Base-by-base conservation (phyloP, 1,284 basidiomycete species). In the Melampsora larici-populina region DNA sequence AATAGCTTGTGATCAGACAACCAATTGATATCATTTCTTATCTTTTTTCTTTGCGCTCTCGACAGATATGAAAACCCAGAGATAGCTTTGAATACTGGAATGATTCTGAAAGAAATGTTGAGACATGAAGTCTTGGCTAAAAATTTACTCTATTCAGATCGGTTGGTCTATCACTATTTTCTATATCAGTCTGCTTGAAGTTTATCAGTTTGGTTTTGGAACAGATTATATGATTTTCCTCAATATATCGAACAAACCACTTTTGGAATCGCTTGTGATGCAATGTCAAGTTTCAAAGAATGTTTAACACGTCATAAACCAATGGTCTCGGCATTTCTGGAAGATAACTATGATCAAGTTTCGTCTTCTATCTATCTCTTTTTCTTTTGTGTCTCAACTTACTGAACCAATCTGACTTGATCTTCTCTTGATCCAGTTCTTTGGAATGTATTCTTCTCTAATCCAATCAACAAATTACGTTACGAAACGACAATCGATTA, bases 401-500 rank as follows among this genome's bases (percentile, higher is more conserved):
- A n/a, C n/a, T 78, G 21, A 77, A 46, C 24, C 43, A 33, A 40
- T 21, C 48, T 55, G 36, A 64, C 31, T n/a, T 7, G 18, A 8
- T n/a, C 26, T 31, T 31, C 33, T 60, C 2, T 49, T 26, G 8
- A 21, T 29, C 24, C 83, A 94, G 91, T 99, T 99, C 88, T 99
- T 99, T 87, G 88, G 89, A 58, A 94, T 94, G 80, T 98, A 96
- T 86, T 93, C 92, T 33, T 90, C 90, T n/a, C n/a, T n/a, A n/a
- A n/a, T n/a, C n/a, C n/a, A n/a, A n/a, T n/a, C n/a, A n/a, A n/a
- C n/a, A n/a, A 99, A 99, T 87, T 99, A 99, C 83, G 97, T 99
- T 78, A 99, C 97, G n/a, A 98, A 98, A 85, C 92, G 97, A 1
- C 96, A 99, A 84, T 97, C 95, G 0, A 89, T 99, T 82, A 99